A percentile compares a stretch with the other conserved stretches of the same genome.
phyloP scores from a whole-genome alignment of 2,329 filamentous ascomycete genomes.

The Myriangium duriaei region DNA sequence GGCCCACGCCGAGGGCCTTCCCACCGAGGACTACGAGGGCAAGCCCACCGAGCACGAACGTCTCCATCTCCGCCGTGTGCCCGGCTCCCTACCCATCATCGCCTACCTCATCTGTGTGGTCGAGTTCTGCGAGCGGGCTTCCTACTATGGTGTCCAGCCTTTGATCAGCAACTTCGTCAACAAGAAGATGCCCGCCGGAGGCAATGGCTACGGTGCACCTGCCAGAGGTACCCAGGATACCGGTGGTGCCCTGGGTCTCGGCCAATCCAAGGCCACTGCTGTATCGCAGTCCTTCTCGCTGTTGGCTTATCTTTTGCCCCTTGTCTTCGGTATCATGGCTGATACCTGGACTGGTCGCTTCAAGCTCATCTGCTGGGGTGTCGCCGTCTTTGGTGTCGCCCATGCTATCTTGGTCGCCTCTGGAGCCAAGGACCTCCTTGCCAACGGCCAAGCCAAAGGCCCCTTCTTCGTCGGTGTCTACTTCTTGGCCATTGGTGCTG shows the following conservation, averaged over 20 bases:
- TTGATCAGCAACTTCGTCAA: conserved; percentile 52
- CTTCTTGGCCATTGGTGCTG: conserved; percentile 26
- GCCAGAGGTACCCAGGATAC: conserved; percentile 21
- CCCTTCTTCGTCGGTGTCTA: conserved; percentile 32
- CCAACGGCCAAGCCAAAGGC: conserved; percentile 23
- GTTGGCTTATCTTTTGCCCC: conserved; percentile 45
- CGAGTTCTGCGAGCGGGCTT: conserved; percentile 49
- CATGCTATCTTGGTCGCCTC: conserved; percentile 22
- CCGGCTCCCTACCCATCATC: conserved; percentile 38
- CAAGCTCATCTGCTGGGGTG: conserved; percentile 27
- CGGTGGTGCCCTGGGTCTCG: conserved; percentile 47
- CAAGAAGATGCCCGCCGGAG: conserved; percentile 39
- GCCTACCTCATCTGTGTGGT: conserved; percentile 48
- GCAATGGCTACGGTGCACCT: conserved; percentile 25
- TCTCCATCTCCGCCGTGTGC: conserved; percentile 34
- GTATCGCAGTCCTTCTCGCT: conserved; percentile 44
- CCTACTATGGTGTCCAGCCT: conserved; percentile 45
- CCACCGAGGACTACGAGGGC: conserved; percentile 11
- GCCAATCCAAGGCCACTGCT: conserved; percentile 41
- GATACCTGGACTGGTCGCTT: conserved; percentile 32
- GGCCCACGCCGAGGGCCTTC: conserved; percentile 10
- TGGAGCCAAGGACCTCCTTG: conserved; percentile 18
- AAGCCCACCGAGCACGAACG: conserved; percentile 37
- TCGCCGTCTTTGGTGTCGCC: conserved; percentile 28
- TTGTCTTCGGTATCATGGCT: conserved; percentile 34